Evolutionary conservation across 805 yeast genomes (phyloP).

Genomic region (Maudiozyma pseudohumilis): DNA sequence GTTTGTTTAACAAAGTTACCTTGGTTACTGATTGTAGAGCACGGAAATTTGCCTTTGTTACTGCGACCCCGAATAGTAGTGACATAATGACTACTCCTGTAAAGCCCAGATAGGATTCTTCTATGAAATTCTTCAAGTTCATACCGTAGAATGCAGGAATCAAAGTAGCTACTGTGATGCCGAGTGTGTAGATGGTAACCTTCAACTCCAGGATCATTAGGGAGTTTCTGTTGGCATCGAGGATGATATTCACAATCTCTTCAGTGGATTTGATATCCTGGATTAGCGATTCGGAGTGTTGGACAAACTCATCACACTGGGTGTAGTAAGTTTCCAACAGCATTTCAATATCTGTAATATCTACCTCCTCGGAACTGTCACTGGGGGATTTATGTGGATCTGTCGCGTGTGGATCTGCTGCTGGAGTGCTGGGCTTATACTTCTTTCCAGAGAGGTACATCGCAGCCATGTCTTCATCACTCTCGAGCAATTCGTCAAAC

Average conservation of each 20-base stretch:
- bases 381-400: conserved; percentile 11
- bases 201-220: conserved; percentile 79
- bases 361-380: conserved; percentile 16
- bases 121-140: conserved; percentile 72
- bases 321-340: conserved; percentile 79
- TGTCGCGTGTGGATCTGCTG: background rate
- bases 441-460: conserved; percentile 50
- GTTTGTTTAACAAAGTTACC: conserved; percentile 42
- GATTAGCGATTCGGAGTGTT: conserved; percentile 73
- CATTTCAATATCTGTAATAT: conserved; percentile 74
- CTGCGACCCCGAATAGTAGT: conserved; percentile 40
- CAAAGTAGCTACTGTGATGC: conserved; percentile 75
- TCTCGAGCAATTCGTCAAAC: conserved; percentile 73
- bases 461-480: conserved; percentile 72
- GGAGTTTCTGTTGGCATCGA: conserved; percentile 86
- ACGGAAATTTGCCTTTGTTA: conserved; percentile 48
- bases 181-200: conserved; percentile 73
- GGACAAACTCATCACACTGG: conserved; percentile 89
- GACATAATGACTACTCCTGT: conserved; percentile 45
- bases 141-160: conserved; percentile 85
- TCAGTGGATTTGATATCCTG: conserved; percentile 84
- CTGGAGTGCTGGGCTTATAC: background rate
- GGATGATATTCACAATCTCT: conserved; percentile 81
- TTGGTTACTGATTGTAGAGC: conserved; percentile 53
- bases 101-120: conserved; percentile 57